These are phyloP conservation scores for Xanthoparmelia taractica DNA, from an alignment of 495 filamentous ascomycete genomes.

Conservation along the genomic window DNA sequence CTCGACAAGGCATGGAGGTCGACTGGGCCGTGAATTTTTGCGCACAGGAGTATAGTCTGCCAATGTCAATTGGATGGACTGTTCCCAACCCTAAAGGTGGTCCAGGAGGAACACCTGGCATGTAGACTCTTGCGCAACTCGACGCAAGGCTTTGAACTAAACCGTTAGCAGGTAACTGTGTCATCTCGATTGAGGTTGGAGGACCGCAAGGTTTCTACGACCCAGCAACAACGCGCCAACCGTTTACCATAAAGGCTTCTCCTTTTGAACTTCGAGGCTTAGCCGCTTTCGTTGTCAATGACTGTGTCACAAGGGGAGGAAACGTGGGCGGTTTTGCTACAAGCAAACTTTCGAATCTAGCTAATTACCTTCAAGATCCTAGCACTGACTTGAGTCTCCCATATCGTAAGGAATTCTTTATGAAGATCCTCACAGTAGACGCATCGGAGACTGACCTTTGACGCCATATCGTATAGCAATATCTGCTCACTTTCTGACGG, in stretches of 20 bases:
- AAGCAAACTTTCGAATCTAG: constrained; percentile 3
- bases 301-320: neutral
- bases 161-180: neutral
- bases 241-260: constrained; percentile 7
- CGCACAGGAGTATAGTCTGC: neutral
- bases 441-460: neutral
- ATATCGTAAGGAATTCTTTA: neutral
- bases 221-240: neutral
- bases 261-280: constrained; percentile 9
- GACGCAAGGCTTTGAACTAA: neutral
- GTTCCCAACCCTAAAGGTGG: neutral
- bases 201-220: neutral
- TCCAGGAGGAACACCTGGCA: constrained; percentile 2
- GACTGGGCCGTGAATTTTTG: constrained; percentile 1
- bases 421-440: too few species aligned
- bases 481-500: constrained; percentile 3
- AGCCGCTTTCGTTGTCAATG: constrained; percentile 5
- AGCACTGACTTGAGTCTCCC: neutral
- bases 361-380: constrained; percentile 3
- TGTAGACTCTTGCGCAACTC: neutral
- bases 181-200: neutral
- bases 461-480: neutral
- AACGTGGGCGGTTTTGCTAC: constrained; percentile 6
- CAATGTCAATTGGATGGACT: constrained; percentile 6
- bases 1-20: neutral